These are phyloP conservation scores for Rhynchospora pubera DNA, from an alignment of 176 grass and related monocot genomes.

Conservation along the genomic window DNA sequence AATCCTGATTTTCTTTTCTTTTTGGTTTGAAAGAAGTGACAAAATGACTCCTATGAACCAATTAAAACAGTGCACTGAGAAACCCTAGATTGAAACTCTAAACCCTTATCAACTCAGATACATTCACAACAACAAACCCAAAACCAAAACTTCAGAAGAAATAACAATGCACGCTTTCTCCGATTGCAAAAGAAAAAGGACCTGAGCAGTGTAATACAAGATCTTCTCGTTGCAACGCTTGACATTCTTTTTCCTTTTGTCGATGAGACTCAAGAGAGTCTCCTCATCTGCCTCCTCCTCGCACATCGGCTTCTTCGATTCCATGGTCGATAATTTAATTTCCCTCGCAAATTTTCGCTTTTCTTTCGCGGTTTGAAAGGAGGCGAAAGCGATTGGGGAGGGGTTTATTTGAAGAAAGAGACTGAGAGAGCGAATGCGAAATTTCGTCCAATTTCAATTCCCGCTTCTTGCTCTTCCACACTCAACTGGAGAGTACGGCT, in stretches of 20 bases:
- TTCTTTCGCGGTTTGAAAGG: neutral
- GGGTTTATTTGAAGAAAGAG: constrained; percentile 2
- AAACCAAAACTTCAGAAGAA: neutral
- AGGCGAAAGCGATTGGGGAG: neutral
- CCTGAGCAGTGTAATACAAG: constrained; percentile 11
- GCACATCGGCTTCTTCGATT: neutral
- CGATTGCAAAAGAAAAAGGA: neutral
- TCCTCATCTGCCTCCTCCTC: neutral
- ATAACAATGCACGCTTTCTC: too few species aligned
- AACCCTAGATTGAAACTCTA: neutral
- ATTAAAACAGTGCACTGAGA: neutral
- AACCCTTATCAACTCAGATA: neutral
- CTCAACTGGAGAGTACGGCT: too few species aligned
- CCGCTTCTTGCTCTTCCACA: neutral
- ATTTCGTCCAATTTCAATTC: neutral
- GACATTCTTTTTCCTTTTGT: neutral
- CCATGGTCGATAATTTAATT: neutral
- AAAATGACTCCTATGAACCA: neutral
- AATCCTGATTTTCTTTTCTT: neutral
- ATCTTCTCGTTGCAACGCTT: constrained; percentile 5
- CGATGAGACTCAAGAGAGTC: neutral
- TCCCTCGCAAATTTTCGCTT: neutral
- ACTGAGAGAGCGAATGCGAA: neutral
- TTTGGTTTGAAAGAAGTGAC: neutral
- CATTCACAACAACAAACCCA: neutral